Conservation (phyloP, 495 filamentous ascomycete genomes). For the Penicillium pulvis region DNA sequence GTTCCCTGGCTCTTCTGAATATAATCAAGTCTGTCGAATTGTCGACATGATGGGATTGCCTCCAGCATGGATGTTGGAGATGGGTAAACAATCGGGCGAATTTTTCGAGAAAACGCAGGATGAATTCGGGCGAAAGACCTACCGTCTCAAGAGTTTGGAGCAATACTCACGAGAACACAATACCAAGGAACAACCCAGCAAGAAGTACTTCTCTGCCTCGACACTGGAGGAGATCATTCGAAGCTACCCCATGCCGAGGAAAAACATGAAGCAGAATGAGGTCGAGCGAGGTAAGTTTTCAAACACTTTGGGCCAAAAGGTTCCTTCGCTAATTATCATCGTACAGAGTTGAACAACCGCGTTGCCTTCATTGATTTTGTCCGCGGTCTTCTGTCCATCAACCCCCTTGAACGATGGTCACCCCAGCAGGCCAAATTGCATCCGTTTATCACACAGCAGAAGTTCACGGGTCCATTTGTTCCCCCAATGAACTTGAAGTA, state of each 20-base stretch:
- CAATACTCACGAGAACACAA: conserved; percentile 93
- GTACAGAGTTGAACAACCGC: conserved; percentile 92
- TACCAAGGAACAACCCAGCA: conserved; percentile 98
- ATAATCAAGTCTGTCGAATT: conserved; percentile 96
- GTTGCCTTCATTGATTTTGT: conserved; percentile 99
- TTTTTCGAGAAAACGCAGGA: conserved; percentile 97
- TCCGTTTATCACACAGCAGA: conserved; percentile 98
- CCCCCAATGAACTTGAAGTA: conserved; percentile 97
- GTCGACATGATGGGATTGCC: conserved; percentile 98
- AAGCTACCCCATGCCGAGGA: conserved; percentile 95
- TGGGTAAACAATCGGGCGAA: conserved; percentile 96
- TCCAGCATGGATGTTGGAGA: conserved; percentile 98
- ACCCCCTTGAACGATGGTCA: conserved; percentile 96
- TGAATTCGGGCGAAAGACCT: conserved; percentile 84
- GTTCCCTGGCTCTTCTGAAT: conserved; percentile 98
- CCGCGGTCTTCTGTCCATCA: conserved; percentile 90
- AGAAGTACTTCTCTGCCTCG: conserved; percentile 96
- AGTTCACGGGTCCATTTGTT: conserved; percentile 92
- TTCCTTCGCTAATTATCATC: conserved; percentile 25
- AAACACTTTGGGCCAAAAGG: background rate
- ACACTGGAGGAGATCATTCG: conserved; percentile 96
- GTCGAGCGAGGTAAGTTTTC: conserved; percentile 82
- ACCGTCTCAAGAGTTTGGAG: conserved; percentile 94
- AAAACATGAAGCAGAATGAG: conserved; percentile 98
- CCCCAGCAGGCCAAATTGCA: conserved; percentile 97